Conservation (phyloP, 345 rosid species). For the Noccaea bulbosa region DNA sequence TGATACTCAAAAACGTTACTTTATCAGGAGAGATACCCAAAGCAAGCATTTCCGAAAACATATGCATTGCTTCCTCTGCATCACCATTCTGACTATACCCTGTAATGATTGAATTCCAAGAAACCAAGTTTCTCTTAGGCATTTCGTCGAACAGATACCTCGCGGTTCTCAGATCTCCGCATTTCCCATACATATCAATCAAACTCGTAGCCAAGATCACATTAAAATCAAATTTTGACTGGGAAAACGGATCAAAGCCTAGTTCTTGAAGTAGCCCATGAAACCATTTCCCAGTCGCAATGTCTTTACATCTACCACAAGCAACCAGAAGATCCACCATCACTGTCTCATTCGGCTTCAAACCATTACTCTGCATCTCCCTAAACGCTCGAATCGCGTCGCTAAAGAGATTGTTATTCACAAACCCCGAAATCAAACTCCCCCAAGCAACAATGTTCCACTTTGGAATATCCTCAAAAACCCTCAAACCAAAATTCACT, state of each 20-base stretch:
- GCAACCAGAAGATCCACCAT: conserved; percentile 47
- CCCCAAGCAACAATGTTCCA: conserved; percentile 49
- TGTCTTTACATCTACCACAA: conserved; percentile 40
- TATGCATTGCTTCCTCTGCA: conserved; percentile 42
- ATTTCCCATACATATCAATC: conserved; percentile 49
- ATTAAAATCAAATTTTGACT: conserved; percentile 22
- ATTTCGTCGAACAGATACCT: conserved; percentile 52
- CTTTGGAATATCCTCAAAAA: conserved; percentile 47
- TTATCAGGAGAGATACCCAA: conserved; percentile 42
- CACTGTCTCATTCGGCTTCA: conserved; percentile 46
- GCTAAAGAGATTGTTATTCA: conserved; percentile 24
- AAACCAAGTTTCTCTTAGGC: conserved; percentile 50
- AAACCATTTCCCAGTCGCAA: conserved; percentile 41
- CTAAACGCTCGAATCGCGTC: conserved; percentile 39
- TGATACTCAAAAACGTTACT: conserved; percentile 50
- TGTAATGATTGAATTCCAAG: conserved; percentile 54
- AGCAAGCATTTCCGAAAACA: conserved; percentile 44
- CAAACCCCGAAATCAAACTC: conserved; percentile 48
- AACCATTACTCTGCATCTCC: conserved; percentile 36
- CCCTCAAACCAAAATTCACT: conserved; percentile 34
- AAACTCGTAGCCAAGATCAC: conserved; percentile 48
- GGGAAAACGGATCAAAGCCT: conserved; percentile 41
- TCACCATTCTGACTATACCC: conserved; percentile 47
- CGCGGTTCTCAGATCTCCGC: conserved; percentile 48
- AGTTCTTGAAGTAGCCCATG: conserved; percentile 36